phyloP scores from a whole-genome alignment of 78 protist genomes.

The Dictyostelium discoideum region DNA sequence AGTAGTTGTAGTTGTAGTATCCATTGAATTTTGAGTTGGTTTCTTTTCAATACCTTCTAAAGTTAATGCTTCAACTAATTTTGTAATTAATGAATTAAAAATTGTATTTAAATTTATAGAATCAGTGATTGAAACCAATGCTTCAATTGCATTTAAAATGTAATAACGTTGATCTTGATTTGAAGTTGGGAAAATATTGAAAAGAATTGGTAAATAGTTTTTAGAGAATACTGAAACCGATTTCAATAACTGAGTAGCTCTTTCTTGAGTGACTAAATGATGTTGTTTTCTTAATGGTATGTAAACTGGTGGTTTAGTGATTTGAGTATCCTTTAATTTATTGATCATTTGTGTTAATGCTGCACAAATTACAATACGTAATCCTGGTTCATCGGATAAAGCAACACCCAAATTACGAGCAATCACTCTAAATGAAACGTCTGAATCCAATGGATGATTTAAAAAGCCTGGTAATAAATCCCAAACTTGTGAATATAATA shows the following conservation, averaged over 20 bases:
- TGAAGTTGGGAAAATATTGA: constrained; percentile 52
- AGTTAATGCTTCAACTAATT: constrained; percentile 48
- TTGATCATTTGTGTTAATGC: constrained; percentile 29
- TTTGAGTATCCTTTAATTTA: constrained; percentile 6
- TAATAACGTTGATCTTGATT: constrained; percentile 11
- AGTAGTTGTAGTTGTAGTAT: background rate
- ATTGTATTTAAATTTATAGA: background rate
- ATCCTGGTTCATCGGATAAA: background rate
- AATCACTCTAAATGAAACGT: constrained; percentile 9
- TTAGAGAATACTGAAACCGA: constrained; percentile 25
- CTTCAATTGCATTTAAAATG: constrained; percentile 33
- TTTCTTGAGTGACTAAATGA: background rate
- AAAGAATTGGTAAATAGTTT: constrained; percentile 59
- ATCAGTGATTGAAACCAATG: constrained; percentile 50
- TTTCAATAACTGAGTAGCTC: constrained; percentile 26
- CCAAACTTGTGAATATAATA: constrained; percentile 57
- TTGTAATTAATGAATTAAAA: constrained; percentile 44
- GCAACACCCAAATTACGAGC: constrained; percentile 37
- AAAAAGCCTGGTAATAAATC: constrained; percentile 67
- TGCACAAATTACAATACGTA: constrained; percentile 20
- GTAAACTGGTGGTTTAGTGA: background rate
- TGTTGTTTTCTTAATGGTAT: constrained; percentile 16
- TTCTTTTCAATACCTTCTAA: constrained; percentile 27
- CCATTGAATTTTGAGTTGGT: background rate
- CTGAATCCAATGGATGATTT: constrained; percentile 32